Conservation (phyloP, 345 rosid genomes). For the Cochlearia excelsa region DNA sequence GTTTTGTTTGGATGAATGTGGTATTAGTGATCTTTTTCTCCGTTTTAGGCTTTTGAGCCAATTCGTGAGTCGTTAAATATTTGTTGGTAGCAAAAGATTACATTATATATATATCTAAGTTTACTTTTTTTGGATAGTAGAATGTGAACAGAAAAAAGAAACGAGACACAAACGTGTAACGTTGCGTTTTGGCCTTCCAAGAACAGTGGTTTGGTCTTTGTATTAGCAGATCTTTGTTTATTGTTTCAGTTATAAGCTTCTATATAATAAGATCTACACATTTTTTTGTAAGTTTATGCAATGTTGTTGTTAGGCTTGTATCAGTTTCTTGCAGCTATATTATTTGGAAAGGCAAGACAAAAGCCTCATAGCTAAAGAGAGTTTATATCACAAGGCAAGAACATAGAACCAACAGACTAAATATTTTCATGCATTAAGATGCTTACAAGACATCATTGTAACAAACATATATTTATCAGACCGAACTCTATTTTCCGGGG, state of each 20-base stretch:
- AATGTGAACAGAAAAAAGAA: conserved; percentile 26
- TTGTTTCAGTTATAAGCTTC: background rate
- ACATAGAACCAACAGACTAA: no score
- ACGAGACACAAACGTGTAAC: background rate
- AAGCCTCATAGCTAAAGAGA: no score
- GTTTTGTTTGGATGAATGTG: conserved; percentile 13
- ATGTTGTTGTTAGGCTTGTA: no score
- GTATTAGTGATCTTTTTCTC: conserved; percentile 24
- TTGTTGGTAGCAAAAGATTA: conserved; percentile 33
- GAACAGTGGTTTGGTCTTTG: conserved; percentile 30
- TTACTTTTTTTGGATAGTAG: conserved; percentile 10
- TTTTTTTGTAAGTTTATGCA: no score
- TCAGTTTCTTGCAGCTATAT: no score
- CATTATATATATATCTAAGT: conserved; percentile 5
- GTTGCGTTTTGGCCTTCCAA: conserved; percentile 17
- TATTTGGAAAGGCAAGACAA: no score
- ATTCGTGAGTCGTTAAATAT: conserved; percentile 37
- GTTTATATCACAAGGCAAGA: no score
- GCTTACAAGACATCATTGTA: no score
- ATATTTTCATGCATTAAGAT: no score
- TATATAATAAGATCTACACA: no score
- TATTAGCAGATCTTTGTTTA: conserved; percentile 14
- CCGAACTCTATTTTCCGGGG: conserved; percentile 59
- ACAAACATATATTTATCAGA: no score
- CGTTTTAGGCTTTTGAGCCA: conserved; percentile 27